Evolutionary conservation across 2,329 filamentous ascomycete species (phyloP).

Genomic region (Fusarium sulawesiense): DNA sequence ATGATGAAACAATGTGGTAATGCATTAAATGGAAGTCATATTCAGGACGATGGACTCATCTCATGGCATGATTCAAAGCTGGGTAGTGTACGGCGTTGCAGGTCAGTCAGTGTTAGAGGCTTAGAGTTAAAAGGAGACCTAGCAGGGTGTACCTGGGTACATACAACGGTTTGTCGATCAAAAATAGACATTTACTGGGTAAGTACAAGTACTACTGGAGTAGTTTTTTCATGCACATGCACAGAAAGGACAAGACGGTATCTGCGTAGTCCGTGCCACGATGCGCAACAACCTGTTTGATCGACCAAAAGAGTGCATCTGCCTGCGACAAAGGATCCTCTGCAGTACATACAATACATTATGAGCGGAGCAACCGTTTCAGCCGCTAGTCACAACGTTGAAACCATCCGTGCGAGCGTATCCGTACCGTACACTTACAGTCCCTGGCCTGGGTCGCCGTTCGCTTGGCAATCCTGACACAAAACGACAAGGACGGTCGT

Average conservation of each 20-base stretch:
- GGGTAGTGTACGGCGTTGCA: conserved; percentile 41
- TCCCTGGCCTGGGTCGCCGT: neutral
- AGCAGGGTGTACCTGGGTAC: conserved; percentile 2
- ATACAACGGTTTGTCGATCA: conserved; percentile 10
- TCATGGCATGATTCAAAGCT: conserved; percentile 26
- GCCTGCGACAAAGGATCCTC: conserved; percentile 29
- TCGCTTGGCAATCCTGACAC: conserved; percentile 35
- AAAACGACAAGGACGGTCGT: conserved; percentile 14
- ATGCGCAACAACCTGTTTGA: conserved; percentile 29
- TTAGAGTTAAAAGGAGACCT: conserved; percentile 10
- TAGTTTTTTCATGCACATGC: conserved; percentile 13
- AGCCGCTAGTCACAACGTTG: conserved; percentile 40
- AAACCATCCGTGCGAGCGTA: conserved; percentile 44
- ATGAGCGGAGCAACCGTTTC: conserved; percentile 36
- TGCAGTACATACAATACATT: conserved; percentile 19
- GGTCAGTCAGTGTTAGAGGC: conserved; percentile 17
- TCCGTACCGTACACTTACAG: neutral
- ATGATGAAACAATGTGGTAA: conserved; percentile 20
- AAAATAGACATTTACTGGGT: conserved; percentile 26
- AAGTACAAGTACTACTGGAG: neutral
- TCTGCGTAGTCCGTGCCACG: conserved; percentile 3
- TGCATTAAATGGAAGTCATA: conserved; percentile 8
- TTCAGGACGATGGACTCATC: conserved; percentile 14
- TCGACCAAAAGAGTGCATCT: conserved; percentile 13
- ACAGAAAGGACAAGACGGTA: conserved; percentile 1